Evolutionary conservation across 78 protist genomes (phyloP).

Genomic region (Monosiga brevicollis): DNA sequence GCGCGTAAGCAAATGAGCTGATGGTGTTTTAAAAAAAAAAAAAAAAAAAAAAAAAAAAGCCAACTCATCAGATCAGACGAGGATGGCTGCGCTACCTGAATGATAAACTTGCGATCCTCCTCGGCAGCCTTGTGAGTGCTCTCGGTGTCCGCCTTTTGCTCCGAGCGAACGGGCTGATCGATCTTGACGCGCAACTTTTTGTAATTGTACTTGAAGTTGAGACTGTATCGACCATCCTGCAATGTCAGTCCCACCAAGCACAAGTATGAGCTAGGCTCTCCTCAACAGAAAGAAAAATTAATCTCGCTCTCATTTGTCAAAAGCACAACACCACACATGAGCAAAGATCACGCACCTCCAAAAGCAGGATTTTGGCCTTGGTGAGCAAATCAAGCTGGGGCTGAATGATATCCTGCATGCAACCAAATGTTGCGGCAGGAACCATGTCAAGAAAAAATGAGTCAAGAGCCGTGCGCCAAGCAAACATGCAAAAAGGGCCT

Average conservation of each 20-base stretch:
- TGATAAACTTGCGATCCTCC: slow-evolving; percentile 60
- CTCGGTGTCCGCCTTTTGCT: slow-evolving; percentile 52
- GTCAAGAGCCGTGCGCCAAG: too few relatives aligned
- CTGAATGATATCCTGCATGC: too few relatives aligned
- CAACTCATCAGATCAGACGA: neutral
- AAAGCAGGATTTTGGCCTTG: neutral
- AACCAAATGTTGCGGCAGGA: too few relatives aligned
- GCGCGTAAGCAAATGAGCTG: neutral
- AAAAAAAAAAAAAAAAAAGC: neutral
- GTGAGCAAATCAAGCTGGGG: neutral
- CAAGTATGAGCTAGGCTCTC: too few relatives aligned
- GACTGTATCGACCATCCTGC: too few relatives aligned
- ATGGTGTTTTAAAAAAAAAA: neutral
- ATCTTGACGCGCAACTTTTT: slow-evolving; percentile 54
- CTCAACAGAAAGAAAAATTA: too few relatives aligned
- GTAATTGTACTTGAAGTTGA: slow-evolving; percentile 7
- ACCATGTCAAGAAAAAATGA: too few relatives aligned
- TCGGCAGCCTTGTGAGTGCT: slow-evolving; percentile 58
- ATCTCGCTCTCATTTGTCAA: too few relatives aligned
- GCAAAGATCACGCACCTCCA: neutral
- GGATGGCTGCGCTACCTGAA: slow-evolving; percentile 25
- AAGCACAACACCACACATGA: too few relatives aligned
- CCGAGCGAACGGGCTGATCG: slow-evolving; percentile 46
- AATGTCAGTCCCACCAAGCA: too few relatives aligned
- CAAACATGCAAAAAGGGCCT: too few relatives aligned